phyloP scores from a whole-genome alignment of 306 rosid genomes.

The Coriaria nepalensis region DNA sequence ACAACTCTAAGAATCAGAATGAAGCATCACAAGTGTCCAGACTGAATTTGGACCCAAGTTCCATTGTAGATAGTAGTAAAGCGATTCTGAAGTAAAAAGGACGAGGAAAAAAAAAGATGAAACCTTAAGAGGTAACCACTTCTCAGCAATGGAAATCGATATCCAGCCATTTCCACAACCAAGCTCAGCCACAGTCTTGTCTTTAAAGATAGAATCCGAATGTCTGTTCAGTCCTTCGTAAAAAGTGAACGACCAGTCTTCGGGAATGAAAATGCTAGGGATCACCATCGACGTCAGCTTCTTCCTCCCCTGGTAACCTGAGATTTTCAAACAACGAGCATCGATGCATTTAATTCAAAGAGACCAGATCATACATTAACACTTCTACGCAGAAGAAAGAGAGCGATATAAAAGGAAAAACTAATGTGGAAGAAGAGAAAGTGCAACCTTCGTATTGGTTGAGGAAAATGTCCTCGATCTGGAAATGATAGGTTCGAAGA shows the following conservation, averaged over 20 bases:
- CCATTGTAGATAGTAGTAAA: too few relatives aligned
- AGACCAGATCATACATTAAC: background rate
- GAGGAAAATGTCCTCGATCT: slow-evolving; percentile 69
- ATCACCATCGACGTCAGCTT: slow-evolving; percentile 87
- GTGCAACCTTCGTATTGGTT: slow-evolving; percentile 49
- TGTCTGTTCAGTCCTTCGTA: slow-evolving; percentile 85
- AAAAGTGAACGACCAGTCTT: slow-evolving; percentile 94
- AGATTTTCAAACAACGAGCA: slow-evolving; percentile 8
- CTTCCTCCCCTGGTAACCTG: slow-evolving; percentile 71
- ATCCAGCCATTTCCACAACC: slow-evolving; percentile 99
- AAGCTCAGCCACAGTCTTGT: slow-evolving; percentile 65
- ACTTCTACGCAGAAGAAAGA: background rate
- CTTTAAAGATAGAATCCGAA: slow-evolving; percentile 76
- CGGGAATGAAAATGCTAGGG: slow-evolving; percentile 92
- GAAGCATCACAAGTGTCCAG: too few relatives aligned
- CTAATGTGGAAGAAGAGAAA: background rate
- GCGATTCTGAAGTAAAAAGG: background rate
- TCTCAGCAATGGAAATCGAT: slow-evolving; percentile 90
- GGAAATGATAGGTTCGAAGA: slow-evolving; percentile 57
- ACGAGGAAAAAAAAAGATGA: slow-evolving; percentile 4
- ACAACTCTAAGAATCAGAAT: too few relatives aligned
- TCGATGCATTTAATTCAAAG: background rate
- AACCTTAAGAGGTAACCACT: slow-evolving; percentile 87
- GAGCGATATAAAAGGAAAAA: background rate
- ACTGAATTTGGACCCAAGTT: too few relatives aligned